phyloP scores from a whole-genome alignment of 192 early-diverging fungal species.

The Umbelopsis sp. region DNA sequence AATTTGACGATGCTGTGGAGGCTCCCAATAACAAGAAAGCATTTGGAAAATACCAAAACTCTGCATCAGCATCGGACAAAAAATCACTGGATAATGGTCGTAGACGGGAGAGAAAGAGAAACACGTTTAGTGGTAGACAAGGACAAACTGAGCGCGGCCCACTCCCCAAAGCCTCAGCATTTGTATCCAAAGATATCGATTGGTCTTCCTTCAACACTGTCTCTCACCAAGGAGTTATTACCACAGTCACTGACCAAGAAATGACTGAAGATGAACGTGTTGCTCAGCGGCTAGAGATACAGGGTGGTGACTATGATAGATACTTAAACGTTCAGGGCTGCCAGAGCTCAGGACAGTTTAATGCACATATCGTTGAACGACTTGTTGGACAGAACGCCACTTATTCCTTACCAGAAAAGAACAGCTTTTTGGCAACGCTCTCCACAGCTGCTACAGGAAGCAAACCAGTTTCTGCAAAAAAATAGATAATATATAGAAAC shows the following conservation, averaged over 20 bases:
- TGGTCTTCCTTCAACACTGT: constrained; percentile 31
- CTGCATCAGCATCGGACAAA: constrained; percentile 5
- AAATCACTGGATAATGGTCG: neutral
- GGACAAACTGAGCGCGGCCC: constrained; percentile 10
- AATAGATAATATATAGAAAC: neutral
- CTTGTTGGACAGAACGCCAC: constrained; percentile 35
- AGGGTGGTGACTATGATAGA: constrained; percentile 33
- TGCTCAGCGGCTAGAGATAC: constrained; percentile 20
- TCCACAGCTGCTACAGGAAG: constrained; percentile 25
- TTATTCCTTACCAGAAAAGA: constrained; percentile 27
- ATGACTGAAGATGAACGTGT: constrained; percentile 14
- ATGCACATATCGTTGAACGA: constrained; percentile 10
- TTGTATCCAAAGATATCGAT: constrained; percentile 39
- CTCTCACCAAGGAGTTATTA: neutral
- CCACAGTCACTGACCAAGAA: constrained; percentile 3
- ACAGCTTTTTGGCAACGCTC: constrained; percentile 24
- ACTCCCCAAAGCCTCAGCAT: constrained; percentile 22
- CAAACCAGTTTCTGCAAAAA: constrained; percentile 15
- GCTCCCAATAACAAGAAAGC: neutral
- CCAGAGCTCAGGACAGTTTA: constrained; percentile 5
- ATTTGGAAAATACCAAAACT: neutral
- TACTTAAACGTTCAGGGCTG: constrained; percentile 16
- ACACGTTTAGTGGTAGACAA: constrained; percentile 11
- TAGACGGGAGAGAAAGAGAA: neutral
- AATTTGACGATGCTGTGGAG: constrained; percentile 35